Conservation (phyloP, 768 basidiomycete species). For the Lactarius pseudohatsudake region DNA sequence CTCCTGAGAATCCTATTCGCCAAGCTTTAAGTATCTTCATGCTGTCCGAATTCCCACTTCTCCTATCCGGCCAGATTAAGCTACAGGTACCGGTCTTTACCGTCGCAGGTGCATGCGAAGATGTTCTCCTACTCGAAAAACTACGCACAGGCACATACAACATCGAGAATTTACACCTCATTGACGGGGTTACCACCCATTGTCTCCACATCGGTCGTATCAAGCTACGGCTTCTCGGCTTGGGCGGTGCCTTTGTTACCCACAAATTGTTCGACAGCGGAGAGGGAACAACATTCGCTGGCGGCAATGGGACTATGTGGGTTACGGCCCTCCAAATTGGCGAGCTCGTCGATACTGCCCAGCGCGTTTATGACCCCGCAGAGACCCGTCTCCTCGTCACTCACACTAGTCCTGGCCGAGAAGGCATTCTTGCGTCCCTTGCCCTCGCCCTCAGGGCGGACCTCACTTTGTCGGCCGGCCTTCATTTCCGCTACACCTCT, state of each 20-base stretch:
- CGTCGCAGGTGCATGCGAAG: conserved; percentile 97
- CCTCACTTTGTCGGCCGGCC: conserved; percentile 87
- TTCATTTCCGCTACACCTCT: conserved; percentile 96
- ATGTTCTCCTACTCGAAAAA: conserved; percentile 89
- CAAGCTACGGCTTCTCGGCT: conserved; percentile 89
- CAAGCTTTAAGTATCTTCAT: conserved; percentile 70
- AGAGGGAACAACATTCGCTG: conserved; percentile 96
- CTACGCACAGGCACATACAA: conserved; percentile 80
- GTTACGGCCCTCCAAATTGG: conserved; percentile 96
- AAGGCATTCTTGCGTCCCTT: conserved; percentile 90
- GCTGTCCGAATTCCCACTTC: conserved; percentile 91
- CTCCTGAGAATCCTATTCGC: conserved; percentile 74
- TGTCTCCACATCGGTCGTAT: conserved; percentile 90
- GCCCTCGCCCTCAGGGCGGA: conserved; percentile 91
- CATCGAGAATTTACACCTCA: conserved; percentile 86
- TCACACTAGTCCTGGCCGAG: conserved; percentile 89
- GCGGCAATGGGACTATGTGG: conserved; percentile 99
- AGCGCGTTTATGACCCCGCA: conserved; percentile 86
- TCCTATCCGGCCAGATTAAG: conserved; percentile 87
- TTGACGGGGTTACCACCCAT: conserved; percentile 95
- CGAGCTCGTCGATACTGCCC: conserved; percentile 95
- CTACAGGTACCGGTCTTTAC: conserved; percentile 93
- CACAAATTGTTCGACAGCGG: conserved; percentile 97
- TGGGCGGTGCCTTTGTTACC: conserved; percentile 91
- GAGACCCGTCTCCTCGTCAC: conserved; percentile 94